Conservation (phyloP, 495 filamentous ascomycete genomes). For the Tuber borchii region DNA sequence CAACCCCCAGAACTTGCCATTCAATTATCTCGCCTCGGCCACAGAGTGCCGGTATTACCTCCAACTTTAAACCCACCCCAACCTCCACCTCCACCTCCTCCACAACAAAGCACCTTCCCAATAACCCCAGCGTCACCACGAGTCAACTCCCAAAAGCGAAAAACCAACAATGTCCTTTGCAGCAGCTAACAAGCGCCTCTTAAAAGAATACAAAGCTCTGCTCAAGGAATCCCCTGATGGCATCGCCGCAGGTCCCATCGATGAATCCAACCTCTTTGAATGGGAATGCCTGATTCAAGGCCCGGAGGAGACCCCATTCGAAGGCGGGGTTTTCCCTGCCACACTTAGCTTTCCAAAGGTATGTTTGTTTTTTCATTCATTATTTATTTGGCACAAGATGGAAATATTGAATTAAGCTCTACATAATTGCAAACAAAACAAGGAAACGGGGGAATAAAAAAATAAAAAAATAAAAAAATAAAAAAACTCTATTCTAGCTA, state of each 20-base stretch:
- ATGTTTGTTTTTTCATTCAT: constrained; percentile 1
- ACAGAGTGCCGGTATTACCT: too few relatives aligned
- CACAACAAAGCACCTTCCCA: background rate
- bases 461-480: background rate
- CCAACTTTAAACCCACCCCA: too few relatives aligned
- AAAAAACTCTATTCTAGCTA: background rate
- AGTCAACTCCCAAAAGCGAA: background rate
- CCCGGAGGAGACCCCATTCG: constrained; percentile 90
- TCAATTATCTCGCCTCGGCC: too few relatives aligned
- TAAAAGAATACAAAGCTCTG: constrained; percentile 90
- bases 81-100: background rate
- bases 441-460: too few relatives aligned
- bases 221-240: constrained; percentile 81
- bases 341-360: constrained; percentile 90
- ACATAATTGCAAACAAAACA: background rate
- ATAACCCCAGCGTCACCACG: background rate
- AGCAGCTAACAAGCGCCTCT: constrained; percentile 83
- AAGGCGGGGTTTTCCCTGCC: constrained; percentile 88
- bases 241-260: constrained; percentile 88
- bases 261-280: constrained; percentile 89
- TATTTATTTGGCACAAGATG: background rate
- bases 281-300: constrained; percentile 98
- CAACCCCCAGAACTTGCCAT: too few relatives aligned
- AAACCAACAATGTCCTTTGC: constrained; percentile 53
- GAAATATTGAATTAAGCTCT: background rate